Base-by-base conservation (phyloP, 257 asterid species). In the Fraxinus cuspidata region DNA sequence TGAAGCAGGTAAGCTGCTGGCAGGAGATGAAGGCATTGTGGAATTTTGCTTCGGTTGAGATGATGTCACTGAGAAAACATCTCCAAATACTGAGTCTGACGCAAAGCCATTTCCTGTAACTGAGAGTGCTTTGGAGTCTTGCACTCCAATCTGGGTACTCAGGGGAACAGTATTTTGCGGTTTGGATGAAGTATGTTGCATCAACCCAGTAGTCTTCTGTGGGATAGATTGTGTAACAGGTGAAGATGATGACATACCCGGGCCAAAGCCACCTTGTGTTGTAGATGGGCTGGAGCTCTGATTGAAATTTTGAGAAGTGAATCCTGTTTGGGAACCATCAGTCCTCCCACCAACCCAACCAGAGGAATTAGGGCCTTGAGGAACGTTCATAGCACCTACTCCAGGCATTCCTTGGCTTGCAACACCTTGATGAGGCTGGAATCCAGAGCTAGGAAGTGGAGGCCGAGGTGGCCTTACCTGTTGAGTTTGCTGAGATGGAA, bases 81-180 rank as follows among this genome's bases (percentile, higher is more conserved):
- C 93, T 84, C 91, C 96, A 86, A 88, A 90, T 44, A 79, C 80
- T 16, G 91, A 79, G 84, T 85, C 90, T 2, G 90, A 73, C 27
- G 87, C 79, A 80, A 87, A 78, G 60, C 94, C 97, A 84, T 92
- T 92, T 83, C 91, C 96, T 37, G 89, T 40, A 29, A 89, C 80
- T 68, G 90, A 63, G 81, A 63, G 83, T 72, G 87, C 67, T 83
- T 77, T 92, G 28, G 86, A 75, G 73, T 81, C 89, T 74, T 86
- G 84, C 74, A 64, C 87, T 53, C 80, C 89, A 79, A 40, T 89
- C 79, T 85, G 89, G 84, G 85, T 75, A 74, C 75, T 80, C 75
- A 37, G 70, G 1, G 78, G 71, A 73, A 83, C 75, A 19, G 83
- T 47, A 86, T 83, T 88, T 81, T 78, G 84, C 7, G 85, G 85